Conservation (phyloP, 306 rosid genomes). For the Quercus wislizeni region DNA sequence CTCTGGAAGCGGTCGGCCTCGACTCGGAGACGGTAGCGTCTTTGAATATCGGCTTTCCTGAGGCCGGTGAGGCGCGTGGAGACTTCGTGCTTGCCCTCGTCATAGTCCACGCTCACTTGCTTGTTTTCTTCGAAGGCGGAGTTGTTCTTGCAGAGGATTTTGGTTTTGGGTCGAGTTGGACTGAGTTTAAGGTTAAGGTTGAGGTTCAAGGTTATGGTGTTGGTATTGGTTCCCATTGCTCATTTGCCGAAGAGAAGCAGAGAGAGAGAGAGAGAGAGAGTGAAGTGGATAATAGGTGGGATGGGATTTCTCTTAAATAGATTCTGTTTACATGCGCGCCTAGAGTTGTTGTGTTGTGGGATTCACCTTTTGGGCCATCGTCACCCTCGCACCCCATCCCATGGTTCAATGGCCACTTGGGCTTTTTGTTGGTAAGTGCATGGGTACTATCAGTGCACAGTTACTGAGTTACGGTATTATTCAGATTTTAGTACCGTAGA, state of each 20-base stretch:
- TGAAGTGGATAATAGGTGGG: neutral
- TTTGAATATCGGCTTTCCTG: constrained; percentile 59
- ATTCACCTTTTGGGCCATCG: no score
- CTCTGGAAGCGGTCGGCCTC: constrained; percentile 69
- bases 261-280: no score
- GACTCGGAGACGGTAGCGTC: constrained; percentile 58
- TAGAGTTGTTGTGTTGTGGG: no score
- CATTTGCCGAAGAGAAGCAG: no score
- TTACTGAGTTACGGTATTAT: no score
- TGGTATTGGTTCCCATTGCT: constrained; percentile 40
- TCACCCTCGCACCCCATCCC: no score
- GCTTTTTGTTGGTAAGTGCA: no score
- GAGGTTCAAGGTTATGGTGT: neutral
- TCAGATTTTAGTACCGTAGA: rapidly evolving
- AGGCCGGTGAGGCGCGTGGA: constrained; percentile 51
- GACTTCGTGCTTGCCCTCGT: constrained; percentile 58
- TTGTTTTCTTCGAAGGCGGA: constrained; percentile 57
- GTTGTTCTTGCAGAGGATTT: constrained; percentile 33
- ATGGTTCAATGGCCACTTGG: no score
- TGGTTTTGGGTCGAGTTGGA: constrained; percentile 21
- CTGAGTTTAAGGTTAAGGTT: neutral
- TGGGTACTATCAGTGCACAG: no score
- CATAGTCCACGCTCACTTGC: constrained; percentile 84
- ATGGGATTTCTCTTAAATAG: no score
- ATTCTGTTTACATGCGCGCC: no score